Conservation (phyloP, 352 stramenopile genomes). For the Phytophthora europaea region DNA sequence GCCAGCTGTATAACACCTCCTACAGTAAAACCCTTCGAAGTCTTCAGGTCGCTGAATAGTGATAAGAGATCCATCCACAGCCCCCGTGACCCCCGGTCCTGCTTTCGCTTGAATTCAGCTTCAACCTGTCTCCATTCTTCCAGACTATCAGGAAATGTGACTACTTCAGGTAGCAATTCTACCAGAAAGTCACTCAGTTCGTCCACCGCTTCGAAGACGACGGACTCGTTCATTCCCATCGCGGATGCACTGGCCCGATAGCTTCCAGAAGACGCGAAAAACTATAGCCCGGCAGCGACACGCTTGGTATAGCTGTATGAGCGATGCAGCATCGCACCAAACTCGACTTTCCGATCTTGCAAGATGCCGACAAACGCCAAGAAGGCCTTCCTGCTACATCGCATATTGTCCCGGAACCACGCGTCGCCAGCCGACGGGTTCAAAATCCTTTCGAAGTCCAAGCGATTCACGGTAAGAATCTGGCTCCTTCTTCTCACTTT, state of each 20-base stretch:
- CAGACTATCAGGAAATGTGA: not conserved
- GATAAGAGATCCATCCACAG: not conserved
- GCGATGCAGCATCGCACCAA: not conserved
- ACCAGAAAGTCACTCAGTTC: not conserved
- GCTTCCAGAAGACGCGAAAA: not conserved
- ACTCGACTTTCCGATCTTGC: not conserved
- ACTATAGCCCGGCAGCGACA: not conserved
- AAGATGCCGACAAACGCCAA: not conserved
- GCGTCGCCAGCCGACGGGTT: not conserved
- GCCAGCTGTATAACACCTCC: not conserved
- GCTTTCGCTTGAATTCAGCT: not conserved
- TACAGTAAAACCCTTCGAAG: not conserved
- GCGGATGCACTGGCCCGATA: no score
- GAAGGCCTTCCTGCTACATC: not conserved
- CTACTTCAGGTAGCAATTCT: not conserved
- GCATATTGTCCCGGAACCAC: not conserved
- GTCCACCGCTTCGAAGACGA: not conserved
- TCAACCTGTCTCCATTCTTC: not conserved
- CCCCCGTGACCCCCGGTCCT: not conserved
- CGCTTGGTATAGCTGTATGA: not conserved
- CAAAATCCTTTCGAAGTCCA: not conserved
- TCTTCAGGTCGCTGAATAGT: not conserved
- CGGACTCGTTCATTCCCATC: no score
- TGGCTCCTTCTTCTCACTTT: no score
- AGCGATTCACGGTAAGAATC: not conserved